Evolutionary conservation across 331 rosid species (phyloP), one percentile per base, ranked within the genome.

Genomic region (Rosa hybrid): DNA sequence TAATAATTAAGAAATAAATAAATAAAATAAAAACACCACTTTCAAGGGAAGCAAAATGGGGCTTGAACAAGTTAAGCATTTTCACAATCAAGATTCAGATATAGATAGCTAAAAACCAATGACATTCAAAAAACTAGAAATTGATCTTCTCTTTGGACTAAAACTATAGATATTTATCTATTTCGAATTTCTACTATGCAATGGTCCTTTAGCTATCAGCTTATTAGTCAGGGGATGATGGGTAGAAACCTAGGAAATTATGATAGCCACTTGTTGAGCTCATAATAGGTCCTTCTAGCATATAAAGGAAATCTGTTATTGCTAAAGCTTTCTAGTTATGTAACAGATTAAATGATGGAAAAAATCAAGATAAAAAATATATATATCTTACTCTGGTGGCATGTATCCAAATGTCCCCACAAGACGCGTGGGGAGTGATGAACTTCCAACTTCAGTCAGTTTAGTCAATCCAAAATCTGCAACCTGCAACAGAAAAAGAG

Each of bases 381-480:
- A 34, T 34, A 23, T 30, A 60, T 72, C 97, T 76, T 89, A 92
- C 98, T 94, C 97, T 0, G 98, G 98, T 16, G 98, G 98, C 97
- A 94, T 94, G 85, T 94, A 94, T 84, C 98, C 98, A 78, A 94
- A 94, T 81, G 98, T 94, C 76, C 98, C 98, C 75, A 90, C 94
- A 50, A 87, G 89, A 68, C 88, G 91, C 10, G 97, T 89, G n/a
- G 86, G 87, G 77, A 86, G 75, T 51, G 94, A 83, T 18, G 89
- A 48, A 78, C 82, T 84, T 71, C 97, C 96, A 82, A 85, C 93
- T 78, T 95, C 93, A 39, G 91, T 88, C 79, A 92, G 86, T 88
- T 91, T 95, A 25, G 98, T 87, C 74, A 92, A 85, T 73, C 98
- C 98, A 83, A 92, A 95, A 84, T 89, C 98, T 76, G 99, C 99